Conservation (phyloP, 495 filamentous ascomycete genomes). For the Gamarada debralockiae region DNA sequence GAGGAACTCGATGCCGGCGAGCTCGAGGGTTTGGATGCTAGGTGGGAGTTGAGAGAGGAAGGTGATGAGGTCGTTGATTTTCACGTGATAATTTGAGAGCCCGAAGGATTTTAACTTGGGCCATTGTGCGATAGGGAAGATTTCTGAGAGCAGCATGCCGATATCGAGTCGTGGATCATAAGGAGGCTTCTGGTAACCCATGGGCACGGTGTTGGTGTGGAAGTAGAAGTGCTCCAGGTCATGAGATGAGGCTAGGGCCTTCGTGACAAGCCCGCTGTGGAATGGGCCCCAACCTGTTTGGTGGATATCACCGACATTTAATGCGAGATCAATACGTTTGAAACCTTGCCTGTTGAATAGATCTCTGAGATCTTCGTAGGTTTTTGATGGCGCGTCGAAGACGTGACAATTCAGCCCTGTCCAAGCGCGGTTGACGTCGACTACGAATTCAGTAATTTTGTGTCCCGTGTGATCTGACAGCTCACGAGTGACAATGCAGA, state of each 20-base stretch:
- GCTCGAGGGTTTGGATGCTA: not conserved
- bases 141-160: not conserved
- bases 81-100: not conserved
- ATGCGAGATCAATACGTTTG: not conserved
- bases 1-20: not conserved
- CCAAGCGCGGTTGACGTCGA: not conserved
- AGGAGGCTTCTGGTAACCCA: not conserved
- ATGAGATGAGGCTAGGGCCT: not conserved
- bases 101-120: not conserved
- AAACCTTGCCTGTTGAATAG: not conserved
- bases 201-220: not conserved
- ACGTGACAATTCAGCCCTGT: not conserved
- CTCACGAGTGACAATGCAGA: not conserved
- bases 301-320: not conserved
- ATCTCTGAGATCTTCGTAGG: not conserved
- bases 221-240: not conserved
- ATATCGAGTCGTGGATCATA: not conserved
- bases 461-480: not conserved
- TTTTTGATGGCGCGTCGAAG: not conserved
- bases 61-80: not conserved
- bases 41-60: not conserved
- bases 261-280: not conserved
- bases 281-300: not conserved
- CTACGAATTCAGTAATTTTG: not conserved
- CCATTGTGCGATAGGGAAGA: not conserved